Conservation (phyloP, 1,139 yeast species). For the Taphrina sp. region DNA sequence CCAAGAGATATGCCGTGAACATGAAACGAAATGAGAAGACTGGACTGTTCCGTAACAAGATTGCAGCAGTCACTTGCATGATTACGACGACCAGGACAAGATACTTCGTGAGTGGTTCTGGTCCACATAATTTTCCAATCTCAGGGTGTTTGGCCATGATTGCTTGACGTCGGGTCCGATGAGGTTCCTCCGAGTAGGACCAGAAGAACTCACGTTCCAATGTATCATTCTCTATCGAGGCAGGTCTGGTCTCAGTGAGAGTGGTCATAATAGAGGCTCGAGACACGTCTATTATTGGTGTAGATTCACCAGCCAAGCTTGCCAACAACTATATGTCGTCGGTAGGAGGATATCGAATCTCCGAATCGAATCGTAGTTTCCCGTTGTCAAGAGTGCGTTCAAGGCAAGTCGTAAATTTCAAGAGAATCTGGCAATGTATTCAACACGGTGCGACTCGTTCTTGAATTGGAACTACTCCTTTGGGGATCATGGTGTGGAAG, state of each 20-base stretch:
- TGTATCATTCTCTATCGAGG: constrained; percentile 18
- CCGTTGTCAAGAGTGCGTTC: too few relatives aligned
- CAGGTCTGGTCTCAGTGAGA: not conserved
- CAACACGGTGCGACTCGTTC: too few relatives aligned
- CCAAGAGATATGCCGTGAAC: constrained; percentile 67
- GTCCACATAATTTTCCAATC: constrained; percentile 69
- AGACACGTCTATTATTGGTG: too few relatives aligned
- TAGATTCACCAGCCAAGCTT: too few relatives aligned
- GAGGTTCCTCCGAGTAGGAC: constrained; percentile 83
- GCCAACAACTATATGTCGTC: too few relatives aligned
- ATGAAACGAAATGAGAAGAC: constrained; percentile 59
- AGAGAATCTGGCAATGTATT: too few relatives aligned
- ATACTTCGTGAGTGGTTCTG: constrained; percentile 81
- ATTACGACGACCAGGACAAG: constrained; percentile 63
- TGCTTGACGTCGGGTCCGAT: constrained; percentile 66
- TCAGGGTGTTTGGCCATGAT: constrained; percentile 77
- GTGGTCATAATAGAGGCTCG: too few relatives aligned
- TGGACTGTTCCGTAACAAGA: constrained; percentile 56
- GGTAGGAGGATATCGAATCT: too few relatives aligned
- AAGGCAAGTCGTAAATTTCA: too few relatives aligned
- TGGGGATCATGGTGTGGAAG: too few relatives aligned
- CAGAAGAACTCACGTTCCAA: constrained; percentile 62
- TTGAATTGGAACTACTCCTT: too few relatives aligned
- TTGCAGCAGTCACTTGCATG: constrained; percentile 64
- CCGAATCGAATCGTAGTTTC: too few relatives aligned